Evolutionary conservation across 352 stramenopile species (phyloP).

Genomic region (Phytophthora pinifolia): DNA sequence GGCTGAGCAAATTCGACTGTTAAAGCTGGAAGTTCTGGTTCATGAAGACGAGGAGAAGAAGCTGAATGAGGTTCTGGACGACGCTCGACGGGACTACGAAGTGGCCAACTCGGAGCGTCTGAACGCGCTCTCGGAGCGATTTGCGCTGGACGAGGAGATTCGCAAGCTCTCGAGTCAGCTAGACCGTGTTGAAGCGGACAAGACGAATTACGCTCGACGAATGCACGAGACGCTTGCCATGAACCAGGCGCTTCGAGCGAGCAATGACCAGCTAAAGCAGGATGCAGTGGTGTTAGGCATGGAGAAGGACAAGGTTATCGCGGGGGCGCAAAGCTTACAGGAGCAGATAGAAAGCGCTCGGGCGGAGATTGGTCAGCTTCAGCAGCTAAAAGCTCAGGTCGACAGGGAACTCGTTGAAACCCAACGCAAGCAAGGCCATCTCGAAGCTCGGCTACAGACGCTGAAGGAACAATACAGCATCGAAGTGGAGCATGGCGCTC

Average conservation of each 20-base stretch:
- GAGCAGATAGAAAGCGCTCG: constrained; percentile 36
- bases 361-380: constrained; percentile 31
- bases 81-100: constrained; percentile 60
- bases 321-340: constrained; percentile 40
- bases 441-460: constrained; percentile 47
- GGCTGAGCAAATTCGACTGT: constrained; percentile 52
- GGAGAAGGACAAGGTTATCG: constrained; percentile 57
- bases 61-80: constrained; percentile 60
- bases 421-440: constrained; percentile 45
- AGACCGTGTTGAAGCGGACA: constrained; percentile 56
- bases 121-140: constrained; percentile 61
- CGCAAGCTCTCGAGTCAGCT: constrained; percentile 52
- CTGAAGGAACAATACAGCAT: constrained; percentile 72
- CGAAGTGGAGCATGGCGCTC: constrained; percentile 46
- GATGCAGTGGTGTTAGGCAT: constrained; percentile 48
- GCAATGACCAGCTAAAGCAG: constrained; percentile 69
- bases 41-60: constrained; percentile 68
- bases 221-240: constrained; percentile 80
- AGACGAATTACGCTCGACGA: constrained; percentile 55
- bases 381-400: constrained; percentile 38
- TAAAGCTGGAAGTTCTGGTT: constrained; percentile 69
- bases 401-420: constrained; percentile 56
- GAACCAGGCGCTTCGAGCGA: constrained; percentile 67
- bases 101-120: constrained; percentile 66
- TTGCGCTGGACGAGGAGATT: constrained; percentile 64